These are phyloP conservation scores for Vigna nakashimae DNA, from an alignment of 306 rosid genomes.

Conservation along the genomic window DNA sequence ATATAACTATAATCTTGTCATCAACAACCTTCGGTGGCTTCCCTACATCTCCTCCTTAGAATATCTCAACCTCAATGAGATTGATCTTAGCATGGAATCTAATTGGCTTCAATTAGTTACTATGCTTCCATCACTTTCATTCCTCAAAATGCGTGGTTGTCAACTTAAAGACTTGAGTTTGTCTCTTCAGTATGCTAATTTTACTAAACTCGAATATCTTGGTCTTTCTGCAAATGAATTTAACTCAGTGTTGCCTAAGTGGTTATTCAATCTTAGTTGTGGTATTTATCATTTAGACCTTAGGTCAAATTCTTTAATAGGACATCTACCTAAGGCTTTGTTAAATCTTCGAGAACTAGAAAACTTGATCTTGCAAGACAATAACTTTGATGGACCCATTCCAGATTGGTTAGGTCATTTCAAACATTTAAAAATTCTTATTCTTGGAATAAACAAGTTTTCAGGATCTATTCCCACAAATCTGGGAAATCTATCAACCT, in stretches of 20 bases:
- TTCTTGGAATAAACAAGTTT: neutral
- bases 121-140: neutral
- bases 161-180: neutral
- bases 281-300: neutral
- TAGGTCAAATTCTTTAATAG: neutral
- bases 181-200: neutral
- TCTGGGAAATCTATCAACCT: constrained; percentile 8
- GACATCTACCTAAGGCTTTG: neutral
- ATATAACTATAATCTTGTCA: neutral
- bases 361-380: neutral
- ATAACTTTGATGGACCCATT: neutral
- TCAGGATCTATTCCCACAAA: neutral
- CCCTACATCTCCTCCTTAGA: neutral
- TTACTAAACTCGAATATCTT: neutral
- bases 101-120: neutral
- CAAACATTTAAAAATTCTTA: neutral
- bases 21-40: neutral
- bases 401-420: neutral
- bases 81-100: neutral
- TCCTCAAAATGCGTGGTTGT: neutral
- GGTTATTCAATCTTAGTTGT: neutral
- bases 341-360: neutral
- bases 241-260: neutral
- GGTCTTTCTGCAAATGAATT: neutral
- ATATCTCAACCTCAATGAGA: neutral